Percentiles rank a stretch among this genome's conserved stretches.
Conservation (phyloP, 2,329 filamentous ascomycete genomes). For the Verticillium tricorpus region DNA sequence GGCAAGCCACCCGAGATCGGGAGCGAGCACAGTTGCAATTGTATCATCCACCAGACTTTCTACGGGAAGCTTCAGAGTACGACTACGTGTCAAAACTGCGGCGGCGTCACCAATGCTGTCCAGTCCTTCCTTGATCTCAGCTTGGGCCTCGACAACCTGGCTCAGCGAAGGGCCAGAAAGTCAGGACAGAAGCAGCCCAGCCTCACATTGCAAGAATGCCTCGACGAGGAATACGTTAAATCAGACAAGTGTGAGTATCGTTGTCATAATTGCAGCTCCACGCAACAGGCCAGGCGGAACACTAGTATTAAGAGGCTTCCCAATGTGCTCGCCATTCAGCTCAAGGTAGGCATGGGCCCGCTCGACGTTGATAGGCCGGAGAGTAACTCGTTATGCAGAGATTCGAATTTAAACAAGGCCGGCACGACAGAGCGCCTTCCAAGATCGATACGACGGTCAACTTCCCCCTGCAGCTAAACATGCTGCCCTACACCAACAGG, state of each 20-base stretch:
- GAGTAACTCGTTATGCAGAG: conserved; percentile 31
- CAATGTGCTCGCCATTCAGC: conserved; percentile 84
- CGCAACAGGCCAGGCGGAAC: conserved; percentile 77
- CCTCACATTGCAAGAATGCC: conserved; percentile 64
- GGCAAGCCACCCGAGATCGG: conserved; percentile 56
- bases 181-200: conserved; percentile 40
- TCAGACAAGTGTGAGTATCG: conserved; percentile 86
- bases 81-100: conserved; percentile 85
- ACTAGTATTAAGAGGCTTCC: conserved; percentile 80
- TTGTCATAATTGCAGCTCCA: conserved; percentile 73
- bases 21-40: conserved; percentile 68
- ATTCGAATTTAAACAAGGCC: conserved; percentile 69
- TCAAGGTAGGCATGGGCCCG: conserved; percentile 59
- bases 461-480: conserved; percentile 83
- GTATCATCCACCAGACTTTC: conserved; percentile 91
- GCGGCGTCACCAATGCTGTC: conserved; percentile 73
- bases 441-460: conserved; percentile 86
- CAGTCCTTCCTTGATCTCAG: conserved; percentile 91
- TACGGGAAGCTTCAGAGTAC: conserved; percentile 88
- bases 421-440: conserved; percentile 64
- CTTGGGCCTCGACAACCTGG: conserved; percentile 72
- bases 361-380: neutral
- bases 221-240: conserved; percentile 82
- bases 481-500: conserved; percentile 81
- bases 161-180: conserved; percentile 61